These are phyloP conservation scores for Leishmania mexicana DNA, from an alignment of 208 protist genomes.

Conservation along the genomic window DNA sequence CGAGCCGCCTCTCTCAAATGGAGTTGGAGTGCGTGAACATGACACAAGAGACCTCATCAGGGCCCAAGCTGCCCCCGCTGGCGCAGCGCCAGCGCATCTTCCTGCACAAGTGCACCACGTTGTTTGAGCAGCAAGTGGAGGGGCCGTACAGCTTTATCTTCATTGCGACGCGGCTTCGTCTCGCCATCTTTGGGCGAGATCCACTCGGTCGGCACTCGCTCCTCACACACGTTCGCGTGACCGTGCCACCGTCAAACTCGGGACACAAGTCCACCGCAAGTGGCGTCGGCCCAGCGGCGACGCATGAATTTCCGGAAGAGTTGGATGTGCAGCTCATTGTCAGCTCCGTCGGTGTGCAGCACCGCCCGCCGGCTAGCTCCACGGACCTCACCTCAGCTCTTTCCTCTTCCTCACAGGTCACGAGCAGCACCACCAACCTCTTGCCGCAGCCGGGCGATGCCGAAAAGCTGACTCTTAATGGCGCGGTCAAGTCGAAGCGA, in stretches of 20 bases:
- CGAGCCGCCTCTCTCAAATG: constrained; percentile 56
- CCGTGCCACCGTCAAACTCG: not conserved
- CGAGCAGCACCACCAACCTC: not conserved
- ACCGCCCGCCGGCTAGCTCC: constrained; percentile 19
- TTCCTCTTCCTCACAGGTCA: not conserved
- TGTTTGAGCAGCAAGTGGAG: constrained; percentile 77
- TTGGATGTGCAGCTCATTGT: constrained; percentile 65
- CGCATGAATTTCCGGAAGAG: constrained; percentile 8
- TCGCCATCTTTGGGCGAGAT: constrained; percentile 89
- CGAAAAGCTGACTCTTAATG: not conserved
- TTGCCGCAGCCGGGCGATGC: not conserved
- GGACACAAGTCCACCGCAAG: not conserved
- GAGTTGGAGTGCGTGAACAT: constrained; percentile 46
- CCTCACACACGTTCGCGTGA: constrained; percentile 52
- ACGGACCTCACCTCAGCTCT: not conserved
- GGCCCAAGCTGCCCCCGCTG: constrained; percentile 18
- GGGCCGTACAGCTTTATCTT: constrained; percentile 90
- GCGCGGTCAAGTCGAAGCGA: constrained; percentile 5
- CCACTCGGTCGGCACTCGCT: constrained; percentile 88
- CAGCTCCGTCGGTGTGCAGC: constrained; percentile 72
- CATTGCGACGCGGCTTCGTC: constrained; percentile 55
- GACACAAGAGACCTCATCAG: not conserved
- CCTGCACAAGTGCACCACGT: constrained; percentile 49
- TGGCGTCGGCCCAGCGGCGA: not conserved
- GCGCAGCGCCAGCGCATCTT: constrained; percentile 53